Evolutionary conservation across 192 early-diverging fungal genomes (phyloP).

Genomic region (Backusella parvicylindrica): DNA sequence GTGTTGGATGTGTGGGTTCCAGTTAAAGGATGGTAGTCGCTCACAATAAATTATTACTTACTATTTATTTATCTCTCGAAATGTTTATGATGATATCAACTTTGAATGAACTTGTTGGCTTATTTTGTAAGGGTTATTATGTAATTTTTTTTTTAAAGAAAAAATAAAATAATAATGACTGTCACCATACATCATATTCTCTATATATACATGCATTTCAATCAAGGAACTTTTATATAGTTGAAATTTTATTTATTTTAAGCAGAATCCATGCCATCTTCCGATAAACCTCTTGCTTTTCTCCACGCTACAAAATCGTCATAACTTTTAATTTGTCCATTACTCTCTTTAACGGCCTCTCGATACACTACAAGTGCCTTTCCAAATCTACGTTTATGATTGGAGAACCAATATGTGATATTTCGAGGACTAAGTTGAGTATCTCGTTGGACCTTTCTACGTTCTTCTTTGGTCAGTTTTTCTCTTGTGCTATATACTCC

Average conservation of each 20-base stretch:
- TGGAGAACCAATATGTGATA: constrained; percentile 38
- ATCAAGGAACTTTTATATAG: not conserved
- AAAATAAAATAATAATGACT: not conserved
- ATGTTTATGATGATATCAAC: too few species aligned
- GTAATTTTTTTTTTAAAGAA: too few species aligned
- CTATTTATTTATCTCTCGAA: not conserved
- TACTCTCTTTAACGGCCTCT: not conserved
- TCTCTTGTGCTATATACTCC: constrained; percentile 20
- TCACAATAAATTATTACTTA: not conserved
- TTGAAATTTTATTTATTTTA: not conserved
- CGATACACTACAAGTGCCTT: constrained; percentile 6
- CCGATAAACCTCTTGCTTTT: not conserved
- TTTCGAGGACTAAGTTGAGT: constrained; percentile 26
- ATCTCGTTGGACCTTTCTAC: not conserved
- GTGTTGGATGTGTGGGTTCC: constrained; percentile 36
- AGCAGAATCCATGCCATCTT: not conserved
- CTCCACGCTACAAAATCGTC: constrained; percentile 17
- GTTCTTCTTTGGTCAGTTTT: constrained; percentile 31
- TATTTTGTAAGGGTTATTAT: too few species aligned
- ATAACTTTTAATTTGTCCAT: not conserved
- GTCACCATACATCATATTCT: not conserved
- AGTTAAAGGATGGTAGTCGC: constrained; percentile 30
- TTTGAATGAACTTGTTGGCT: too few species aligned
- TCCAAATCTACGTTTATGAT: constrained; percentile 31
- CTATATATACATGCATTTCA: not conserved